Evolutionary conservation across 306 rosid species (phyloP), one percentile per base, ranked within the genome.

Genomic region (Cucurbita pepo): DNA sequence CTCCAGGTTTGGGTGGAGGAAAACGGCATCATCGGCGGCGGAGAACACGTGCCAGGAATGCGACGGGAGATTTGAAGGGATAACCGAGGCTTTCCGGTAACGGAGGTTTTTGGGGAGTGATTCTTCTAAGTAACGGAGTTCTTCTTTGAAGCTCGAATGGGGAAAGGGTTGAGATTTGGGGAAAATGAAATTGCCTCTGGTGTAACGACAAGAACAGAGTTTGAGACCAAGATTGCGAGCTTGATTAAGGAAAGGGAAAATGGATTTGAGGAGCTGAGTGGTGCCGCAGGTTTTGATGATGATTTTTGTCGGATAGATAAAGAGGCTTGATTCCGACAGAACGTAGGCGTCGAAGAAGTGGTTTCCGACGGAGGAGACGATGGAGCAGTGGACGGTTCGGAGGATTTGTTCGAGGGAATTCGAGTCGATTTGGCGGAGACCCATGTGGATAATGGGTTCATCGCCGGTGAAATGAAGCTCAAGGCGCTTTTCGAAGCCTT

Each of bases 271-370:
- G 30, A 94, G 99, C 75, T 94, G 96, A n/a, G 99, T 94, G 69
- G 99, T 94, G 61, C 99, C 99, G 58, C 99, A 94, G 0, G 99
- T 94, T 77, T 94, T 94, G 88, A 94, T 89, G 79, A 94, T 88
- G 86, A 91, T 88, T 82, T 91, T 94, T 7, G 89, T 87, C 13
- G 99, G 99, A 85, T 94, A 94, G 8, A 91, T 90, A 69, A 94
- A 94, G 78, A 94, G 96, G 88, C 98, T 94, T 6, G 98, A 94
- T 80, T 94, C 98, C 12, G 98, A 94, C 52, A 90, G 56, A 44
- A 94, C 95, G 56, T 94, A 94, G 40, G 98, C 90, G 73, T 94
- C 98, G 48, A 94, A 89, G 83, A 76, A 86, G 2, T 80, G 83
- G 80, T 90, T 94, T 0, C 95, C 96, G 9, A 91, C 96, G 5